Evolutionary conservation across 805 yeast genomes (phyloP).

Genomic region (Yamadazyma ubonensis): DNA sequence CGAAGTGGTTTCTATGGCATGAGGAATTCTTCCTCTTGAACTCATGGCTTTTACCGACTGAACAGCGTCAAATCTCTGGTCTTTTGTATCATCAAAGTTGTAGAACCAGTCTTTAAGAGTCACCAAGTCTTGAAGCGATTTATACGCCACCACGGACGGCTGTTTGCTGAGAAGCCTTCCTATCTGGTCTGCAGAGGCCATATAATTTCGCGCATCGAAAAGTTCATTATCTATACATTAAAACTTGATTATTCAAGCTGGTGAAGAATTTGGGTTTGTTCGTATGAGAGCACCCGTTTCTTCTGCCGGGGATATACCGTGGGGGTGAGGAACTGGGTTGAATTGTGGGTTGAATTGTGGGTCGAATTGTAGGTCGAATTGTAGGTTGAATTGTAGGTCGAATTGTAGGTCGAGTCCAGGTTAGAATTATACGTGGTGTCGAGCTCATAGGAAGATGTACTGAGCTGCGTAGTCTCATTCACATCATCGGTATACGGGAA

Average conservation of each 20-base stretch:
- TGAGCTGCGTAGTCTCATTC: conserved; percentile 5
- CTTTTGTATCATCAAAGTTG: conserved; percentile 27
- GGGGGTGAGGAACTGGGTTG: conserved; percentile 4
- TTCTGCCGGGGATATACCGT: background rate
- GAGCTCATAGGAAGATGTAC: conserved; percentile 5
- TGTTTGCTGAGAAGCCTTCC: conserved; percentile 11
- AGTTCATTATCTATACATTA: background rate
- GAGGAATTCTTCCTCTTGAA: conserved; percentile 67
- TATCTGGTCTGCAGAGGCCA: conserved; percentile 10
- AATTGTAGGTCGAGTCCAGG: background rate
- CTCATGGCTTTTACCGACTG: conserved; percentile 51
- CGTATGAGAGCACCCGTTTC: conserved; percentile 16
- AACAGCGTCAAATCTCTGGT: conserved; percentile 45
- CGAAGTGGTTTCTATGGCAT: conserved; percentile 67
- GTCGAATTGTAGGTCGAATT: conserved; percentile 5
- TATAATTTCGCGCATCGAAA: background rate
- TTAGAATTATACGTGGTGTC: conserved; percentile 7
- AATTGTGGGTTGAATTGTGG: background rate
- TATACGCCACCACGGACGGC: conserved; percentile 26
- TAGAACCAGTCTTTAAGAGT: conserved; percentile 54
- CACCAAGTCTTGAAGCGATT: conserved; percentile 42
- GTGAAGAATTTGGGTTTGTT: conserved; percentile 14
- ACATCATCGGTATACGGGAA: conserved; percentile 16
- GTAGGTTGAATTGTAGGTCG: background rate
- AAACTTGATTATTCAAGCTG: conserved; percentile 7